Evolutionary conservation across 495 filamentous ascomycete species (phyloP), one percentile per base, ranked within the genome.

Genomic region (Penicillium crystallinum): DNA sequence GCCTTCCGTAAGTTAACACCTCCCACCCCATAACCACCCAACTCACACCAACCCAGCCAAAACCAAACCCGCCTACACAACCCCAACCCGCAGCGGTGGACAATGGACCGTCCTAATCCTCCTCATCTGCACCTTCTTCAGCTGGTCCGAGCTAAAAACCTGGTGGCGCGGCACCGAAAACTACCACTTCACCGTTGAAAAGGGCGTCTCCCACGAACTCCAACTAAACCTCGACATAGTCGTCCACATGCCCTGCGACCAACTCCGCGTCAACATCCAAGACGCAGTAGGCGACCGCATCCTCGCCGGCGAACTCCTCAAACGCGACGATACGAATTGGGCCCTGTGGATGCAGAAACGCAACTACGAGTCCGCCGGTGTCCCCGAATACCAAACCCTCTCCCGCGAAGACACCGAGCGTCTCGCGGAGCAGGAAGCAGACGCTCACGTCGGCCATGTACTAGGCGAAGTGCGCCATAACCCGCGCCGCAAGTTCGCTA

Each of bases 211-310:
- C 0, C 91, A 91, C 69, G 72, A 80, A 33, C 80, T 99, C 54
- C 89, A 96, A 72, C 87, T 99, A 68, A 99, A 99, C 75, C 76
- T 97, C 29, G 93, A 99, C 73, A 82, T 95, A 27, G 89, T 97
- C 1, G 73, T 97, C n/a, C 77, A 81, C 29, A 99, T 99, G 93
- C 72, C 77, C 59, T 99, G 93, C 77, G 73, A 79, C 30, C 83
- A 91, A 63, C 77, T 99, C 17, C 89, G 95, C 71, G 75, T 99
- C 70, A 99, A 99, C 76, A 91, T 97, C 45, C 93, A 99, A 74
- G 93, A 99, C 68, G 95, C 91, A 12, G 81, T 88, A 0, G 89
- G 93, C 25, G 93, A 99, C 70, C 81, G 88, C 35, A 91, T 97
- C 61, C 78, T 96, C 6, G 93, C 93, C 1, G 89, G 83, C 11